Base-by-base conservation (phyloP, 495 filamentous ascomycete genomes). In the Parmelia sp. region DNA sequence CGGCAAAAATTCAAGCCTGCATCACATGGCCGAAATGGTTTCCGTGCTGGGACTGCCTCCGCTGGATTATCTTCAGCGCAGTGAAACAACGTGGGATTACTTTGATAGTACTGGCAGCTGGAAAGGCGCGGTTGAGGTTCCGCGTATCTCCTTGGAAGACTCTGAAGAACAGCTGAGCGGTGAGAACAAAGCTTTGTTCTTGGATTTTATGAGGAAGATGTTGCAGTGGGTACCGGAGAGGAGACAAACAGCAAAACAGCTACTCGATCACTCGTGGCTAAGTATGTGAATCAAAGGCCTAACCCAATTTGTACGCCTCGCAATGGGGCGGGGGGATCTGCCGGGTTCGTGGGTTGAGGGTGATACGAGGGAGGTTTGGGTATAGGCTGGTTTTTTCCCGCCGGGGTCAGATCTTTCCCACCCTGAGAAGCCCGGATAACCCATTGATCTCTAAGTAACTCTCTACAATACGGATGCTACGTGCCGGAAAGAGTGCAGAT, bases 21-120 rank as follows among this genome's bases (percentile, higher is more conserved):
- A 64, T 33, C 74, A 73, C 40, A 55, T 73, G 57, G 71, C 72
- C n/a, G 71, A 76, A 65, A 74, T 76, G 70, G 68, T 75, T 56
- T 68, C 68, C 27, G 67, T 71, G 51, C 61, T 76, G 40, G 74
- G 73, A 33, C 62, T 70, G 27, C 74, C 72, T 23, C 73, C 73
- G 19, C 65, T 68, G 57, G 70, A 76, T 53, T 74, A 72, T 57
- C 62, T 71, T 29, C 58, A 51, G 60, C 69, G 70, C 56, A 74
- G 66, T 66, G 15, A 71, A 57, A 65, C 64, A 23, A 69, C 68
- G 59, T 68, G 67, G 9, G 66, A 70, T n/a, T 70, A 72, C 55
- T 74, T 73, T 70, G 73, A 74, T 59, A 66, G 69, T 44, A 42
- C 64, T 61, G 74, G 74, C 75, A 64, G 15, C 37, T 14, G 37